phyloP scores from a whole-genome alignment of 805 yeast species.

The Blastobotrys robertii region DNA sequence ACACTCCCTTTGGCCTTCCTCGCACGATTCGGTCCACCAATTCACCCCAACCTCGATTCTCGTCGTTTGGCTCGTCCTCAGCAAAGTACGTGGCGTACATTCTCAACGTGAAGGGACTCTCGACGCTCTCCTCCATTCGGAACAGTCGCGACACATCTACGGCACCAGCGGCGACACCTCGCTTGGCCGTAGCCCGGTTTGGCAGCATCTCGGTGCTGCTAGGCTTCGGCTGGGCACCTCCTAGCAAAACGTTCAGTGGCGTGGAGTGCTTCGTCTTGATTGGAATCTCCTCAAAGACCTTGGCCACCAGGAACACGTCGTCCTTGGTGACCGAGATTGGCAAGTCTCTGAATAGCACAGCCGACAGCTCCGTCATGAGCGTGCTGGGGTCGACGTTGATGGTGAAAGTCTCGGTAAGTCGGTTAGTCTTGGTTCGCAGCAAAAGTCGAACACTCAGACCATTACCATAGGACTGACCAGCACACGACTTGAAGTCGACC shows the following conservation, averaged over 20 bases:
- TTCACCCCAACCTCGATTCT: conserved; percentile 83
- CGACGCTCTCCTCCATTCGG: conserved; percentile 54
- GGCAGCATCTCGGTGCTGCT: not conserved
- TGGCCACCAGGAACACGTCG: conserved; percentile 66
- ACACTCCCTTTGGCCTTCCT: conserved; percentile 57
- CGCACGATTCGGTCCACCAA: conserved; percentile 64
- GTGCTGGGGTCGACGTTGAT: conserved; percentile 52
- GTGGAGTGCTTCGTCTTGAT: not conserved
- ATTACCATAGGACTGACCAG: conserved; percentile 48
- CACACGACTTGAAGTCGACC: conserved; percentile 66
- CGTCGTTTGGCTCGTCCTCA: conserved; percentile 31
- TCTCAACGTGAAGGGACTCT: conserved; percentile 56
- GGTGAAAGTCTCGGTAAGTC: conserved; percentile 73
- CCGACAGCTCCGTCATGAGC: conserved; percentile 59
- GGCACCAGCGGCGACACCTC: conserved; percentile 84
- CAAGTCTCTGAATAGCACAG: conserved; percentile 69
- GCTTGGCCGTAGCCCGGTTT: conserved; percentile 17
- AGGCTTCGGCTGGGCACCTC: not conserved
- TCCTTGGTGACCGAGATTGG: conserved; percentile 51
- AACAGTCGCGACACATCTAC: conserved; percentile 75
- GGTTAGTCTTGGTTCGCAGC: conserved; percentile 50
- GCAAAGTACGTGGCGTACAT: conserved; percentile 61
- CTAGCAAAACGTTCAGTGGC: conserved; percentile 6
- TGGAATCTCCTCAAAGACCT: conserved; percentile 55
- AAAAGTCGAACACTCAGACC: conserved; percentile 68